Evolutionary conservation across 2,329 filamentous ascomycete species (phyloP), one percentile per base, ranked within the genome.

Genomic region (Chaetomiaceae sp.): DNA sequence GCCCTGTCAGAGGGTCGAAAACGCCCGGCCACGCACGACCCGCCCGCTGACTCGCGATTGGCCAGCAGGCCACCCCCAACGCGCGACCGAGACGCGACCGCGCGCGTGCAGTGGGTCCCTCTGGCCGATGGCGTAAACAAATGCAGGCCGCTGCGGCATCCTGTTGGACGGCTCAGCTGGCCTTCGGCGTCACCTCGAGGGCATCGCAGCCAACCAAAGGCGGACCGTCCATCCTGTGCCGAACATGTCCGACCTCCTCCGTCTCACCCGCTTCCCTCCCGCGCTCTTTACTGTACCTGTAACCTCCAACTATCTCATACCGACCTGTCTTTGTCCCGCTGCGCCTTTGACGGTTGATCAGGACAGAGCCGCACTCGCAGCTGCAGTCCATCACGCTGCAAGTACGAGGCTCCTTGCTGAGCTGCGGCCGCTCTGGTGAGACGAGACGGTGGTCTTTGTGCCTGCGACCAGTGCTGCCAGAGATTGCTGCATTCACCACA

Each of bases 71-170:
- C 11, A n/a, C 10, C 7, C 20, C 29, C 33, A 39, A 42, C 37
- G 42, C 50, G 55, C 51, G 53, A 46, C 43, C 29, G 30, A 37
- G 38, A 54, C 53, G 50, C 54, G 54, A 50, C 45, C 29, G n/a
- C 33, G 50, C 54, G 50, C 52, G 54, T 50, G 48, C 22, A 42
- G 47, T 52, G 38, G 45, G 34, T 38, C 44, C 45, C 36, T 37
- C 35, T 27, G 43, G 47, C n/a, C n/a, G n/a, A n/a, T n/a, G n/a
- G n/a, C n/a, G n/a, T 56, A 55, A 57, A 57, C 55, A 57, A 56
- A 46, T 47, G 41, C 50, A 46, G 47, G 48, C 42, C 48, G 37
- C 15, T 40, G 49, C 49, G 18, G 43, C 36, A 38, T 51, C 49
- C 44, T 34, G 52, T 56, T 56, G 54, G 54, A 45, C 49, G 26